Percentiles rank a stretch among this genome's conserved stretches.
Conservation (phyloP, 495 filamentous ascomycete genomes). For the Astrothelium macrocarpum region DNA sequence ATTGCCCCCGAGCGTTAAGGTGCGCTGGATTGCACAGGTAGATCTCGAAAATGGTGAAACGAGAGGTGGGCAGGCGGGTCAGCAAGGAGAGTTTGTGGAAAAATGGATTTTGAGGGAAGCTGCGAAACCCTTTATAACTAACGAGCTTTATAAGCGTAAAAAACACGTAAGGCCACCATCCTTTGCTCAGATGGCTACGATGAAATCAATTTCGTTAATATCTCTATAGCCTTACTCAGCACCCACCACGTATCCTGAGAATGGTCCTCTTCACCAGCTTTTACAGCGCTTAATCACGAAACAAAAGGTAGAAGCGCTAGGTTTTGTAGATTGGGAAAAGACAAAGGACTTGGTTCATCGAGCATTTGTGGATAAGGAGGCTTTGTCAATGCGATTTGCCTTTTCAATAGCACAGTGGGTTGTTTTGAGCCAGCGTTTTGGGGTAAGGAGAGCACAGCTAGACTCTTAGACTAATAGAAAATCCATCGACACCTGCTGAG, state of each 20-base stretch:
- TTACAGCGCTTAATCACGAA: conserved; percentile 29
- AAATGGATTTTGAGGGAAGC: conserved; percentile 46
- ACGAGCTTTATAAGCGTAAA: conserved; percentile 39
- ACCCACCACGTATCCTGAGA: conserved; percentile 24
- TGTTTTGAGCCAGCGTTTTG: conserved; percentile 20
- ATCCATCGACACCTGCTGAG: background rate
- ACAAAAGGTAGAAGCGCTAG: conserved; percentile 36
- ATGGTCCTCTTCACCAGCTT: conserved; percentile 34
- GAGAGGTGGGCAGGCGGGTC: background rate
- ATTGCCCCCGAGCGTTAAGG: conserved; percentile 40
- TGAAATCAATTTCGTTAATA: background rate
- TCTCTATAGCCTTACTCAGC: conserved; percentile 29
- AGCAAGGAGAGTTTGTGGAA: conserved; percentile 26
- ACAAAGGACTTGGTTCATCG: conserved; percentile 24
- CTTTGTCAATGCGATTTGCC: conserved; percentile 17
- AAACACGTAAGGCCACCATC: conserved; percentile 29
- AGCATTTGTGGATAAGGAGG: conserved; percentile 27
- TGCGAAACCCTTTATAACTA: conserved; percentile 39
- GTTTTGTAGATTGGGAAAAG: conserved; percentile 33
- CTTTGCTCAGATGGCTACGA: background rate
- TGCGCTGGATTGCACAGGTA: conserved; percentile 24
- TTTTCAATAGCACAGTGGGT: conserved; percentile 22
- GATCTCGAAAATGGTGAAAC: background rate
- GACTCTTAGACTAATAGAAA: background rate
- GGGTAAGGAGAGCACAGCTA: conserved; percentile 15